Base-by-base conservation (phyloP, 352 stramenopile genomes). In the Phytophthora sojae region DNA sequence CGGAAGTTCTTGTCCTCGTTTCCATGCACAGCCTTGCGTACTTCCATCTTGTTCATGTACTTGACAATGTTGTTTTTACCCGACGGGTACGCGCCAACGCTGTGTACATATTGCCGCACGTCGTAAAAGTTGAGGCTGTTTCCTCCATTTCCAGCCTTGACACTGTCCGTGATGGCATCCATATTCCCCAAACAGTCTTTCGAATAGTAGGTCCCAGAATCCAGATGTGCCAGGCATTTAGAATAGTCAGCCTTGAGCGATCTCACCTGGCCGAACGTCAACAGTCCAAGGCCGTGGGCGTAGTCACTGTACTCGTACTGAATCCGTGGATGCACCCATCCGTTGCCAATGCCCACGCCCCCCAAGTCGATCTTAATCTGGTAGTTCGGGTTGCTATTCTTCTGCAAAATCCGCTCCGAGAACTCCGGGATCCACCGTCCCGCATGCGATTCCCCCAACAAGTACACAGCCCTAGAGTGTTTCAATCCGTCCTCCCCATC, bases 401-500 rank as follows among this genome's bases (percentile, higher is more conserved):
- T 76, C 47, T 95, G 65, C 15, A 98, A 64, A 65, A 99, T 99
- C 71, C 97, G 93, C 42, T 82, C 79, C 32, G 97, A 96, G 80
- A 99, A 98, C 57, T 91, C 85, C 8, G 97, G 97, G 71, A 99
- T 99, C 80, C 98, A 99, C 44, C 98, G 96, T 1, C 97, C 97
- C 0, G 97, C 97, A 79, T 99, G 96, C 14, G 92, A 98, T 76
- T 99, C 97, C 55, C 97, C 97, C 57, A 98, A 97, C 63, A 99
- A 95, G 71, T 95, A 99, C 44, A 99, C 75, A 37, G 84, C 77
- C 25, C 96, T 88, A 6, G 87, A 90, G 29, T 67, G 73, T 30
- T 83, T 75, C 11, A 51, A 30, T 14, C 85, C 63, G 26, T 81
- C 77, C 29, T 77, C 76, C 21, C 85, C 73, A 6, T 65, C 57